Conservation (phyloP, 352 stramenopile genomes). For the Pythium plurisporium region DNA sequence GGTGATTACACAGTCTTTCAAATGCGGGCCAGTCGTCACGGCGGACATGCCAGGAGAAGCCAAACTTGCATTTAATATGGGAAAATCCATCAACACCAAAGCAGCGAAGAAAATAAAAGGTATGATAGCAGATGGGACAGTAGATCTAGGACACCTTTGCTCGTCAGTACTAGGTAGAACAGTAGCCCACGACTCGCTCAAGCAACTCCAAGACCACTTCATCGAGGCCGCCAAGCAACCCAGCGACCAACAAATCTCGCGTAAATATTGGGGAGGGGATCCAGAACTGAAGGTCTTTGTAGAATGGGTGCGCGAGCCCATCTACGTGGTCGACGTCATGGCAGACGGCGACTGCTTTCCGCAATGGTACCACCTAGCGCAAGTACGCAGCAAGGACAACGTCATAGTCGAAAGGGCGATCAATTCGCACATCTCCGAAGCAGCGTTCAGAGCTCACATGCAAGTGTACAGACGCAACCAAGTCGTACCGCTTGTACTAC, state of each 20-base stretch:
- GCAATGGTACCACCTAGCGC: background rate
- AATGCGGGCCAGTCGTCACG: background rate
- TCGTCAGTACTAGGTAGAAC: background rate
- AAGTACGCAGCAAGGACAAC: background rate
- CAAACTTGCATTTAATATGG: background rate
- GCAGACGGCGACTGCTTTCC: background rate
- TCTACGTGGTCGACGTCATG: slow-evolving; percentile 6
- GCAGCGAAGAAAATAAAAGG: background rate
- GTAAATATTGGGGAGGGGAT: slow-evolving; percentile 1
- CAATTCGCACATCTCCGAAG: background rate
- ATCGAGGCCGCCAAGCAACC: background rate
- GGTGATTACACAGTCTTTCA: background rate
- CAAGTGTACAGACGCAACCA: background rate
- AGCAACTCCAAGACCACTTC: slow-evolving; percentile 1
- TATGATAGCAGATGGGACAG: background rate
- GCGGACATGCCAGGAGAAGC: background rate
- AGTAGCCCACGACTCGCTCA: background rate
- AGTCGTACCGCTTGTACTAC: background rate
- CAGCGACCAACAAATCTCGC: background rate
- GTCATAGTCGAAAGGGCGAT: background rate
- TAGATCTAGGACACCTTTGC: background rate
- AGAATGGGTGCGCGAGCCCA: background rate
- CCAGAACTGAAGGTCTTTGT: slow-evolving; percentile 7
- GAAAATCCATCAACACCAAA: background rate
- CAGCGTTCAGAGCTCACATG: background rate